These are phyloP conservation scores for Umbelopsis isabellina DNA, from an alignment of 192 early-diverging fungal species.

Conservation along the genomic window DNA sequence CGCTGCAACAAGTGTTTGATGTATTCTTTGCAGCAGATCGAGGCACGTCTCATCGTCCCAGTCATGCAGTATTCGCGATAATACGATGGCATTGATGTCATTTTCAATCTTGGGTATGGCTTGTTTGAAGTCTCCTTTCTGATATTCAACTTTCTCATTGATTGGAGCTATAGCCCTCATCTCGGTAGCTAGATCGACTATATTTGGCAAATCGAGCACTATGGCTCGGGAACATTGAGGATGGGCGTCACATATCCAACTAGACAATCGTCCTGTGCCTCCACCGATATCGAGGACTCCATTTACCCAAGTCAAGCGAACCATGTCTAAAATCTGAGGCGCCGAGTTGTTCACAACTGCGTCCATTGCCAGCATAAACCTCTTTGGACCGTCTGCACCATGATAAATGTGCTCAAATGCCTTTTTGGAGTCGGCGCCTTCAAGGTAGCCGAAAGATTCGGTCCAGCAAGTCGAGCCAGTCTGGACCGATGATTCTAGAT, in stretches of 20 bases:
- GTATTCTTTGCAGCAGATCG: constrained; percentile 2
- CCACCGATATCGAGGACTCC: constrained; percentile 15
- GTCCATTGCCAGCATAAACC: constrained; percentile 34
- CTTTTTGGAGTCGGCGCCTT: not conserved
- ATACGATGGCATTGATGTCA: constrained; percentile 23
- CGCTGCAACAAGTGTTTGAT: not conserved
- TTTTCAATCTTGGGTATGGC: not conserved
- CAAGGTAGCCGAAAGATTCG: constrained; percentile 27
- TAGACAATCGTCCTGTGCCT: constrained; percentile 9
- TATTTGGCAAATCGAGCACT: constrained; percentile 13
- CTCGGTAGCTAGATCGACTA: not conserved
- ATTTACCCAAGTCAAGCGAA: constrained; percentile 8
- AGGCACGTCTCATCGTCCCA: constrained; percentile 33
- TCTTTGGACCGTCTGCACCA: constrained; percentile 11
- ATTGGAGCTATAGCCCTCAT: not conserved
- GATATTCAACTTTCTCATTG: not conserved
- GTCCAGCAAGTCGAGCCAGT: constrained; percentile 30
- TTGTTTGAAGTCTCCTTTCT: not conserved
- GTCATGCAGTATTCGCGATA: constrained; percentile 41
- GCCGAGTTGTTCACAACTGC: constrained; percentile 16
- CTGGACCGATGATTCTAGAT: constrained; percentile 19
- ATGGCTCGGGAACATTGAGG: not conserved
- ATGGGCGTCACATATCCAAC: not conserved
- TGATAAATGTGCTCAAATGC: constrained; percentile 29
- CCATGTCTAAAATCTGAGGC: constrained; percentile 15